Evolutionary conservation across 805 yeast species (phyloP), one percentile per base, ranked within the genome.

Genomic region (Saturnispora galanensis): DNA sequence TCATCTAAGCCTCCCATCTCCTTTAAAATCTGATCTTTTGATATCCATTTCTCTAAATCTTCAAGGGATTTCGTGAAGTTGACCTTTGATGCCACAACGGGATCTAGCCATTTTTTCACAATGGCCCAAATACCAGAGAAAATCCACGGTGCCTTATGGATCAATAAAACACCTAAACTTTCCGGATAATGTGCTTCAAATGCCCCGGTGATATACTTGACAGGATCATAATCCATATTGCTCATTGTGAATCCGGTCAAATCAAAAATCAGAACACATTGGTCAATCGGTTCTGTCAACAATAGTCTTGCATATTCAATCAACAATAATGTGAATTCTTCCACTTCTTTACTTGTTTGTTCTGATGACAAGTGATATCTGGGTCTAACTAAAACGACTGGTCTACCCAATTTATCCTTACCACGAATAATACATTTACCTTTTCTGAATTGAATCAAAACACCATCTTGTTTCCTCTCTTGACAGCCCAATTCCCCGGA

Each of bases 141-240:
- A 44, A 93, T 77, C 97, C 97, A 88, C 26, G 98, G 98, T 0
- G 98, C 97, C 55, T 84, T 84, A 67, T 87, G 95, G 49, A 93
- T 83, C 52, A 87, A 74, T 43, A 93, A 67, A 45, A 76, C 76
- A 13, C 96, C 96, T 48, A 93, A 72, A 35, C 86, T 81, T 65
- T 93, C 98, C 1, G 98, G 98, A 62, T 90, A 93, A 60, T 90
- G 96, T 0, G 95, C 95, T 69, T 93, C 97, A 63, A 93, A 88
- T 49, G 89, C 83, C 44, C 79, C 76, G 49, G 89, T 81, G 65
- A 93, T 76, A 64, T 85, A 90, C 65, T 89, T 89, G 48, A 93
- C 94, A 4, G 96, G 87, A 3, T 76, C 71, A 58, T 87, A 87
- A 66, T 93, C 98, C 84, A 95, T 93, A 61, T 90, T 93, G 48